Evolutionary conservation across 768 basidiomycete species (phyloP).

Genomic region (Mycena alexandri): DNA sequence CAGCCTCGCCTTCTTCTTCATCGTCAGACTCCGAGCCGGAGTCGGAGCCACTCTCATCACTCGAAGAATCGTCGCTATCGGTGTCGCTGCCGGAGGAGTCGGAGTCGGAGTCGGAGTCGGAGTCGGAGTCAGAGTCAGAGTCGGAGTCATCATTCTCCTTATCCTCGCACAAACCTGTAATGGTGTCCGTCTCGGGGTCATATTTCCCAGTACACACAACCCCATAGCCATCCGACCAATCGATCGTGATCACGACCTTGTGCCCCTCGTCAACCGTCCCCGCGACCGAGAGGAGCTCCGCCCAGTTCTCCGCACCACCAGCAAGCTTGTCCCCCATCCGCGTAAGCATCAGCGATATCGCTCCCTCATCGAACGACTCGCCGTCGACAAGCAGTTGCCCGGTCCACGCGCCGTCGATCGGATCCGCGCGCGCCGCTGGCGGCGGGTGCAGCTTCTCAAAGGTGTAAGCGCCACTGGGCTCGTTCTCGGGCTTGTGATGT

Average conservation of each 20-base stretch:
- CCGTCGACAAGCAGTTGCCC: slow-evolving; percentile 12
- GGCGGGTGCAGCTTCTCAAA: slow-evolving; percentile 22
- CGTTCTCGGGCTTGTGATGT: slow-evolving; percentile 16
- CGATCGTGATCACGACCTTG: slow-evolving; percentile 22
- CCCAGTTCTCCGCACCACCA: slow-evolving; percentile 21
- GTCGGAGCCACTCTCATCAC: not conserved
- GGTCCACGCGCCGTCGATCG: slow-evolving; percentile 30
- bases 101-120: too few species aligned
- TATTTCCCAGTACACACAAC: slow-evolving; percentile 28
- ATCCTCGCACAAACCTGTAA: slow-evolving; percentile 19
- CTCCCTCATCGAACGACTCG: not conserved
- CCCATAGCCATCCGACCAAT: slow-evolving; percentile 20
- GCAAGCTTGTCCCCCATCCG: slow-evolving; percentile 19
- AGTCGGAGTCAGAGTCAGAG: too few species aligned
- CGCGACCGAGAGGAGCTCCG: slow-evolving; percentile 2
- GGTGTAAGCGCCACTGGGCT: slow-evolving; percentile 19
- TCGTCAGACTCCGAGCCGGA: not conserved
- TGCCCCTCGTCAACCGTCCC: slow-evolving; percentile 25
- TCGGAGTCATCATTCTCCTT: slow-evolving; percentile 4
- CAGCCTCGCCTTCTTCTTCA: not conserved
- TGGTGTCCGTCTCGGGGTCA: slow-evolving; percentile 22
- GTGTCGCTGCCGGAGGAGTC: not conserved
- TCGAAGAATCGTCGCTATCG: slow-evolving; percentile 3
- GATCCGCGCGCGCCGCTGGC: slow-evolving; percentile 10
- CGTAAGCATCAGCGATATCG: slow-evolving; percentile 24